Evolutionary conservation across 164 flowering plant species (phyloP).

Genomic region (Vitis rupestris): DNA sequence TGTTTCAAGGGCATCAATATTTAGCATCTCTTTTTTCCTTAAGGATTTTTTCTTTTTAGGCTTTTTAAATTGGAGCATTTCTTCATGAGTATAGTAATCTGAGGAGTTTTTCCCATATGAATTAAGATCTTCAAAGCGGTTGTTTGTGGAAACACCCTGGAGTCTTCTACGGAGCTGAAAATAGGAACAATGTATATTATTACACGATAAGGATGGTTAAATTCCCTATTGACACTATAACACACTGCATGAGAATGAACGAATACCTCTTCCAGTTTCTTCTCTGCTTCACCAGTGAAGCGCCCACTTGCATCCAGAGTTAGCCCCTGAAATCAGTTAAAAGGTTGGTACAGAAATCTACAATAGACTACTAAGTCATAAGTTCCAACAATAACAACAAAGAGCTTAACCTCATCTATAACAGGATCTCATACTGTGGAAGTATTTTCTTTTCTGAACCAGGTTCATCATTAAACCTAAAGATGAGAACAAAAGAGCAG

Average conservation of each 20-base stretch:
- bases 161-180: slow-evolving; percentile 80
- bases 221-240: not conserved
- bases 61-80: slow-evolving; percentile 89
- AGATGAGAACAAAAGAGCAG: not conserved
- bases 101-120: slow-evolving; percentile 55
- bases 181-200: not conserved
- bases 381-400: not conserved
- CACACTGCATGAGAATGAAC: not conserved
- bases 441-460: slow-evolving; percentile 73
- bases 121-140: slow-evolving; percentile 64
- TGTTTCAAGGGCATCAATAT: slow-evolving; percentile 90
- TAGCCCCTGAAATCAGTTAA: slow-evolving; percentile 51
- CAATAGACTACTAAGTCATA: not conserved
- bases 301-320: slow-evolving; percentile 81
- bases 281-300: slow-evolving; percentile 81
- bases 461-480: slow-evolving; percentile 76
- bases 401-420: slow-evolving; percentile 65
- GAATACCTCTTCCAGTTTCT: slow-evolving; percentile 88
- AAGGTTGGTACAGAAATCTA: not conserved
- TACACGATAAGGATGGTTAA: not conserved
- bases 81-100: slow-evolving; percentile 89
- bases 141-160: slow-evolving; percentile 49
- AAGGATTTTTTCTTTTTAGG: slow-evolving; percentile 91
- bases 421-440: slow-evolving; percentile 92
- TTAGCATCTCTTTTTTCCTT: slow-evolving; percentile 84